Evolutionary conservation across 495 filamentous ascomycete genomes (phyloP).

Genomic region (Durotheca rogersii): DNA sequence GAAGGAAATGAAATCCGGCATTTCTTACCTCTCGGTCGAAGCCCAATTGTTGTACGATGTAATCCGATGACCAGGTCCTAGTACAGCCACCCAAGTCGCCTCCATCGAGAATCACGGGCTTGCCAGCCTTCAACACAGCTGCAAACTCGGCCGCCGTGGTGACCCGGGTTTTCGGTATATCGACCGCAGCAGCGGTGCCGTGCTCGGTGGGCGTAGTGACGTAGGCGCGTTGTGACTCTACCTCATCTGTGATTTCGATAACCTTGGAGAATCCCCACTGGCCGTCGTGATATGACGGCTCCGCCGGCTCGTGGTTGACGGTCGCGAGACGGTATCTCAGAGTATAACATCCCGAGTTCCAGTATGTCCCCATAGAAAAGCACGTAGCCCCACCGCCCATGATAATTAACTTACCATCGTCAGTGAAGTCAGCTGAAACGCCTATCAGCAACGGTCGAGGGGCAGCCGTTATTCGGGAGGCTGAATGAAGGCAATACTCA

Average conservation of each 20-base stretch:
- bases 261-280: conserved; percentile 20
- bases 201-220: conserved; percentile 8
- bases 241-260: conserved; percentile 21
- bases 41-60: conserved; percentile 66
- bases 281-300: background rate
- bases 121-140: conserved; percentile 55
- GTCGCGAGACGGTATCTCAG: conserved; percentile 1
- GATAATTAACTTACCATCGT: conserved; percentile 53
- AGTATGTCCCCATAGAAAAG: conserved; percentile 82
- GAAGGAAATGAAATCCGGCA: conserved; percentile 3
- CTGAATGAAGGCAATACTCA: conserved; percentile 15
- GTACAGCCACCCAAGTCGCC: conserved; percentile 68
- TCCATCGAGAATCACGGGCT: conserved; percentile 65
- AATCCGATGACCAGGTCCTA: conserved; percentile 65
- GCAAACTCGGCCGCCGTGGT: conserved; percentile 57
- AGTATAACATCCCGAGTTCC: conserved; percentile 61
- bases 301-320: background rate
- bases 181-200: conserved; percentile 7
- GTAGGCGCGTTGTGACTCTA: conserved; percentile 2
- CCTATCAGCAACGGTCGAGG: conserved; percentile 67
- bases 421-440: conserved; percentile 44
- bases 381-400: conserved; percentile 83
- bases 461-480: conserved; percentile 2
- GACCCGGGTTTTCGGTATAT: conserved; percentile 54
- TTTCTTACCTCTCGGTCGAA: conserved; percentile 59